phyloP scores from a whole-genome alignment of 2,329 filamentous ascomycete species.

The Fonsecaea pugnacius region DNA sequence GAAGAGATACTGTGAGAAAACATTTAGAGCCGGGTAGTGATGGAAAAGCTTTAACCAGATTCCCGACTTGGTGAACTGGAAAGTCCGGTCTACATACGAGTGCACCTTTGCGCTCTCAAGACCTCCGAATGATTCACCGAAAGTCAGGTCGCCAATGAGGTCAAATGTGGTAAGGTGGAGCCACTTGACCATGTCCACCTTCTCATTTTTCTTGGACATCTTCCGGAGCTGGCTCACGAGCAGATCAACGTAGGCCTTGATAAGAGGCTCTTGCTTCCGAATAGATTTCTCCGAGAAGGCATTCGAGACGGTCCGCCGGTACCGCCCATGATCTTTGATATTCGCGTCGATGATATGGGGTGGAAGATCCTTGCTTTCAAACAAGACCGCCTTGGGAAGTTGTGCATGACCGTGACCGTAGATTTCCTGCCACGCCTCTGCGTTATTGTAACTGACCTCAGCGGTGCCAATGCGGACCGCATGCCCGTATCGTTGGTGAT shows the following conservation, averaged over 20 bases:
- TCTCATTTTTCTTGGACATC: not conserved
- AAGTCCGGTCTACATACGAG: no score
- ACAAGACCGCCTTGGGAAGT: not conserved
- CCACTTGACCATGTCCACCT: slow-evolving; percentile 26
- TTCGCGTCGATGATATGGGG: not conserved
- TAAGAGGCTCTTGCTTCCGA: slow-evolving; percentile 43
- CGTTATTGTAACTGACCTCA: slow-evolving; percentile 43
- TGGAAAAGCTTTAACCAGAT: no score
- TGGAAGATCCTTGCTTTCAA: not conserved
- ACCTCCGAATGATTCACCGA: slow-evolving; percentile 42
- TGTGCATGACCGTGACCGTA: slow-evolving; percentile 37
- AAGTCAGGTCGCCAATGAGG: slow-evolving; percentile 22
- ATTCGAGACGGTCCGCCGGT: slow-evolving; percentile 44
- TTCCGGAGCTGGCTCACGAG: slow-evolving; percentile 21
- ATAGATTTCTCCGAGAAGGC: slow-evolving; percentile 52
- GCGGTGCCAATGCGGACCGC: slow-evolving; percentile 48
- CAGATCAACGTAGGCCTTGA: slow-evolving; percentile 27
- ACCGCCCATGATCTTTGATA: slow-evolving; percentile 37
- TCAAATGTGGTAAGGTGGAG: slow-evolving; percentile 36
- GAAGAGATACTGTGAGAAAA: no score
- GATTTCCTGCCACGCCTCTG: slow-evolving; percentile 42
- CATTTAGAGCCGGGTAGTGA: no score
- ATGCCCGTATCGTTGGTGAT: slow-evolving; percentile 24
- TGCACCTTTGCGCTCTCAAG: no score
- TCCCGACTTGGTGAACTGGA: no score